A percentile compares a stretch with the other conserved stretches of the same genome.
These are phyloP conservation scores for Globisporangium camurandrum DNA, from an alignment of 352 stramenopile species.

Conservation along the genomic window DNA sequence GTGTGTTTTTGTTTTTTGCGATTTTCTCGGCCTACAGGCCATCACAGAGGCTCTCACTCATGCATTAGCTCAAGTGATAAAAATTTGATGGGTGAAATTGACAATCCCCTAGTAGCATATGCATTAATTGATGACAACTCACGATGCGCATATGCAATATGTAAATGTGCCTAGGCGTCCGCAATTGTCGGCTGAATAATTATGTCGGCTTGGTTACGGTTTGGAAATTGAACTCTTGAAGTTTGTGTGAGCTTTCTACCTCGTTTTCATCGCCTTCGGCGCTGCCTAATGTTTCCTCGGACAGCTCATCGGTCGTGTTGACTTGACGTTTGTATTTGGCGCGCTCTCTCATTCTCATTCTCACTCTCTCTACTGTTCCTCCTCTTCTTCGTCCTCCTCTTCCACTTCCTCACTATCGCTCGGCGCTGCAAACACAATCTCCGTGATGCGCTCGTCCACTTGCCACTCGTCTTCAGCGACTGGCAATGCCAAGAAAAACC, in stretches of 20 bases:
- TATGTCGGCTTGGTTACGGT: too few relatives aligned
- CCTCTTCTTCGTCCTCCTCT: conserved; percentile 11
- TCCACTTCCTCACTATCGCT: conserved; percentile 30
- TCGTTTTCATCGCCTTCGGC: too few relatives aligned
- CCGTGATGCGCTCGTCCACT: conserved; percentile 66
- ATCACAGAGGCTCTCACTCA: not conserved
- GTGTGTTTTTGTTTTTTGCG: too few relatives aligned
- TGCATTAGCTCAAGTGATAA: too few relatives aligned
- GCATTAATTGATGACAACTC: not conserved
- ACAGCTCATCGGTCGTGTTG: not conserved
- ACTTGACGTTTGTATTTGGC: not conserved
- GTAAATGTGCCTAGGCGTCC: too few relatives aligned
- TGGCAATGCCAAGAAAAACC: conserved; percentile 64
- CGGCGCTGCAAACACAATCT: conserved; percentile 54
- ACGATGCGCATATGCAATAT: not conserved
- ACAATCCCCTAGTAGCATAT: too few relatives aligned
- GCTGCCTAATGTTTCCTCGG: too few relatives aligned
- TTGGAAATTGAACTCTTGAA: too few relatives aligned
- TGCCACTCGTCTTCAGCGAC: conserved; percentile 74
- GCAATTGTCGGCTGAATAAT: too few relatives aligned
- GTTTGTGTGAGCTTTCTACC: too few relatives aligned
- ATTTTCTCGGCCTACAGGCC: too few relatives aligned
- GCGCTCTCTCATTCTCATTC: conserved; percentile 10
- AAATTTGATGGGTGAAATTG: too few relatives aligned
- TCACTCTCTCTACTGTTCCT: conserved; percentile 19